Conservation (phyloP, 139 green algal genomes). For the Mesotaenium endlicherianum region DNA sequence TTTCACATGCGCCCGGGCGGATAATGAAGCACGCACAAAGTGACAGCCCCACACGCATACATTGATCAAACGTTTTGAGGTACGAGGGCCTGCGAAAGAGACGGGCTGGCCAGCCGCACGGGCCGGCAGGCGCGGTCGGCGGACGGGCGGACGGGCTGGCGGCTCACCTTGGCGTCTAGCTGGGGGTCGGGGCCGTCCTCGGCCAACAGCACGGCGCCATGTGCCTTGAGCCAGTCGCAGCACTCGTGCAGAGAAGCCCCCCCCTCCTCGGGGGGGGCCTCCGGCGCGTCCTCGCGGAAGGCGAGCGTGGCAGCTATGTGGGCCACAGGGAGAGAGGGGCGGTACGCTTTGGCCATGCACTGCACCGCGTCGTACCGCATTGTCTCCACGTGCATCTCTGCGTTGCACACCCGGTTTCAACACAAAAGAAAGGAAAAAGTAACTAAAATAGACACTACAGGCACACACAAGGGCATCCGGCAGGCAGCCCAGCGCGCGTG, state of each 20-base stretch:
- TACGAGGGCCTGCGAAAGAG: no score
- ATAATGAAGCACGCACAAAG: no score
- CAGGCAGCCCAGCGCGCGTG: no score
- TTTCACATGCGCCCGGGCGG: no score
- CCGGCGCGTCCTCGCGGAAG: constrained; percentile 1
- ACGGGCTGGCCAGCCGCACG: no score
- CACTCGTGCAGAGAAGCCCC: constrained; percentile 29
- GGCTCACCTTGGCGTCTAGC: constrained; percentile 38
- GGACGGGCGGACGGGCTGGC: no score
- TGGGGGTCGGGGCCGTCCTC: constrained; percentile 13
- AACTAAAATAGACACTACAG: background rate
- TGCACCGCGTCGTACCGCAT: constrained; percentile 39
- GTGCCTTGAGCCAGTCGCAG: constrained; percentile 40
- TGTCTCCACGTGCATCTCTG: constrained; percentile 46
- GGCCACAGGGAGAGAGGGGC: constrained; percentile 25
- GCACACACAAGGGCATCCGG: background rate
- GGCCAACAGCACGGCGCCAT: constrained; percentile 22
- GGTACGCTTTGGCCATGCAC: constrained; percentile 37
- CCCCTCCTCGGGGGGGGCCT: background rate
- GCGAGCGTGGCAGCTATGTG: constrained; percentile 30
- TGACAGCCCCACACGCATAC: no score
- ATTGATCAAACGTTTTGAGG: no score
- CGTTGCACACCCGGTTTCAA: no score
- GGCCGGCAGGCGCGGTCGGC: no score
- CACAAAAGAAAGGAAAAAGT: background rate